Base-by-base conservation (phyloP, 2,329 filamentous ascomycete species). In the Cryphonectria japonica region DNA sequence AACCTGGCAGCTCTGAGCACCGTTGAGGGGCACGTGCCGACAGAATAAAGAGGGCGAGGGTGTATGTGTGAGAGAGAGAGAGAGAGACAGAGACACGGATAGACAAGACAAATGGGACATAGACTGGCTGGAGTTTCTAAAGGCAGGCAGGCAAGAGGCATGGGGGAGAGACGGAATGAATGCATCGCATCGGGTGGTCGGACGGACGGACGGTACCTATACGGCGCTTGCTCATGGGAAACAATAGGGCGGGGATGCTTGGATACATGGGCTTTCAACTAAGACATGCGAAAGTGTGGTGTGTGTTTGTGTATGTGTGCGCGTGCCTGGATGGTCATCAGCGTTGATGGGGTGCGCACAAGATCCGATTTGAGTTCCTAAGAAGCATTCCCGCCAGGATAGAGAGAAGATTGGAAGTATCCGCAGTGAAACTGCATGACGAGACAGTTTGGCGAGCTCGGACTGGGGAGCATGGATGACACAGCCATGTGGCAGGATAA, bases 1-100 rank as follows among this genome's bases (percentile, higher is more conserved):
- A 89, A 89, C 76, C 80, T 89, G 52, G 87, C 85, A 1, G 86
- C 85, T 2, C 77, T 88, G 22, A 88, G 86, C 71, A 78, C 82
- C 1, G 83, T 89, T 0, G 87, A 88, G 76, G 87, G 86, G 0
- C 83, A 83, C 37, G 82, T 89, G 60, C 86, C 86, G 8, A 46
- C 61, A 4, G 37, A 64, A 32, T 64, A 46, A 6, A 62, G 22
- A 19, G 57, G 34, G 34, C 34, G 6, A 34, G 34, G 6, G 34
- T 34, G 6, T 34, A 34, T 34, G 34, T 34, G 34, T 22, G 32
- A 37, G 34, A 61, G 3, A 41, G 37, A 22, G 6, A 22, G 57
- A 26, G 6, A 22, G 13, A 41, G 37, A 22, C 6, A 22, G 57
- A 26, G 6, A 22, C 4, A 39, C 2, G 37, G 34, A 39, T 13